Conservation (phyloP, 352 stramenopile species). For the Phytophthora podocarpi region DNA sequence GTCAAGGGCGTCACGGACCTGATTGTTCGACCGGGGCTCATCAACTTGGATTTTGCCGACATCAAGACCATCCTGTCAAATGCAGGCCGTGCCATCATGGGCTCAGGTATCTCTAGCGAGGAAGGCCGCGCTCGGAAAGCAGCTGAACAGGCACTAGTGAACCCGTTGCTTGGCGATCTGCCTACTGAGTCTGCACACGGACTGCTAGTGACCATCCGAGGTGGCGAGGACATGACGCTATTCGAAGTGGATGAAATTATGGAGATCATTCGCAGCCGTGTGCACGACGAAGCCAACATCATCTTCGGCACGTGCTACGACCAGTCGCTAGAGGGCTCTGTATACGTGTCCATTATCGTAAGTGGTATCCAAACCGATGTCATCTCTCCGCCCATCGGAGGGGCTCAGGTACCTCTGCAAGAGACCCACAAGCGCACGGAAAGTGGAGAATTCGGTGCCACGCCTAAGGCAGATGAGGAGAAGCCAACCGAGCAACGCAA, state of each 20-base stretch:
- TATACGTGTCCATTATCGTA: constrained; percentile 90
- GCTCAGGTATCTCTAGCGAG: constrained; percentile 81
- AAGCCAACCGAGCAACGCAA: constrained; percentile 36
- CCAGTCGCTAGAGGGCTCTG: constrained; percentile 74
- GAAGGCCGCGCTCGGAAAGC: constrained; percentile 90
- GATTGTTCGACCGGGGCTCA: constrained; percentile 95
- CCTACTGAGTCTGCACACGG: constrained; percentile 93
- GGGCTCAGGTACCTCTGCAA: constrained; percentile 52
- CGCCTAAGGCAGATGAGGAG: constrained; percentile 16
- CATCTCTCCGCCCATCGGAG: constrained; percentile 76
- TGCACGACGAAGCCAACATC: constrained; percentile 87
- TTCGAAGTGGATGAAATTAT: constrained; percentile 92
- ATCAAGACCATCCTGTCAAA: constrained; percentile 96
- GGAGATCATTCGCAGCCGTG: constrained; percentile 83
- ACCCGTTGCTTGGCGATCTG: constrained; percentile 93
- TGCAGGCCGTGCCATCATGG: constrained; percentile 96
- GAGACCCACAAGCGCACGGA: constrained; percentile 31
- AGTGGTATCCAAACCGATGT: constrained; percentile 88
- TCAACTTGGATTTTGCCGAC: constrained; percentile 98
- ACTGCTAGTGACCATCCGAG: constrained; percentile 96
- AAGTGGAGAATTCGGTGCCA: constrained; percentile 18
- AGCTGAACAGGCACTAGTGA: constrained; percentile 94
- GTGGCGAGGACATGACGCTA: constrained; percentile 93
- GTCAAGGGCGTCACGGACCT: constrained; percentile 96
- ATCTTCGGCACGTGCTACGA: constrained; percentile 92